Evolutionary conservation across 2,329 filamentous ascomycete species (phyloP).

Genomic region (Plectosphaerella cucumerina): DNA sequence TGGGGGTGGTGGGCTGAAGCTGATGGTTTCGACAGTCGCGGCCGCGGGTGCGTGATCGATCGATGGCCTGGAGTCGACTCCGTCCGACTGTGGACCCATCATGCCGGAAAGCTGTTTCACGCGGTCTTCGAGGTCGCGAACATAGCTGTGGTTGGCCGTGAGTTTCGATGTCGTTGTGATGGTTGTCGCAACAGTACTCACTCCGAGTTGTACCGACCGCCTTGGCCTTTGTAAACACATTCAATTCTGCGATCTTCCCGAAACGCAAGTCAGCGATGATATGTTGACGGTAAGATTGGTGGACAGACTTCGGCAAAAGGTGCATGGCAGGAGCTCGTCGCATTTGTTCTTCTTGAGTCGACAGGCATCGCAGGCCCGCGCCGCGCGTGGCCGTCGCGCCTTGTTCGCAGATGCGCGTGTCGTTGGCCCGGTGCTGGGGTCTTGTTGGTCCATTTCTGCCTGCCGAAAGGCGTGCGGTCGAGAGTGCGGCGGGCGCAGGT

Average conservation of each 20-base stretch:
- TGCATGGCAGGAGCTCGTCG: slow-evolving; percentile 22
- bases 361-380: background rate
- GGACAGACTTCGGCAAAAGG: slow-evolving; percentile 36
- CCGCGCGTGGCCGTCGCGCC: slow-evolving; percentile 9
- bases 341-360: no score
- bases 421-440: no score
- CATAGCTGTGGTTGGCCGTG: slow-evolving; percentile 14
- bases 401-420: slow-evolving; percentile 2
- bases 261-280: background rate
- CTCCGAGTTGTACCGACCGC: slow-evolving; percentile 16
- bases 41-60: background rate
- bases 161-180: background rate
- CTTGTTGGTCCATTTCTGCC: no score
- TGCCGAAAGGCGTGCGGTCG: no score
- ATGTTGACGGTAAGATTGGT: background rate
- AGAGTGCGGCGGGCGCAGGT: no score
- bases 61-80: no score
- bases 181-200: slow-evolving; percentile 6
- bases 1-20: background rate
- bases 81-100: no score
- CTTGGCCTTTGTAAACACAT: slow-evolving; percentile 22
- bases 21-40: background rate
- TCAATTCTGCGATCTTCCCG: slow-evolving; percentile 15
- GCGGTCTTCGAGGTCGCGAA: slow-evolving; percentile 16
- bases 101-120: slow-evolving; percentile 13